A percentile compares a stretch with the other conserved stretches of the same genome.
These are phyloP conservation scores for Asterochloris erici DNA, from an alignment of 139 green algal species.

Conservation along the genomic window DNA sequence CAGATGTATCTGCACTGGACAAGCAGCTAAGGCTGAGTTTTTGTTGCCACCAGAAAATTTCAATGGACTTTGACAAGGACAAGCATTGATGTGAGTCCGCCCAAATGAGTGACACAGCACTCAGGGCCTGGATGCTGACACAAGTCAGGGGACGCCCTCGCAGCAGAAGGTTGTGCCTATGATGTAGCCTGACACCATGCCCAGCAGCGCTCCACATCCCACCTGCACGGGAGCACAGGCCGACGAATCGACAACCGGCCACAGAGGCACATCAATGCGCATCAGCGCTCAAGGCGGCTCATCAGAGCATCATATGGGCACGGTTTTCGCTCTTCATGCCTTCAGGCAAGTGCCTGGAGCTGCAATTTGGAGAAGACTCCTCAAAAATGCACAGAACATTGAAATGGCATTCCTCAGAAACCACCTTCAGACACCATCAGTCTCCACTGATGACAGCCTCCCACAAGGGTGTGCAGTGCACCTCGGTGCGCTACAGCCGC, in stretches of 20 bases:
- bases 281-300: background rate
- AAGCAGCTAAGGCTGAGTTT: too few species aligned
- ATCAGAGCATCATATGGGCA: background rate
- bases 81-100: too few species aligned
- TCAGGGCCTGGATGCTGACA: too few species aligned
- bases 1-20: too few species aligned
- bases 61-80: too few species aligned
- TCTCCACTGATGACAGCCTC: background rate
- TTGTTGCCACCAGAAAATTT: too few species aligned
- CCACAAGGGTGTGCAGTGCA: background rate
- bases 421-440: background rate
- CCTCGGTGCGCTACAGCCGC: background rate
- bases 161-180: background rate
- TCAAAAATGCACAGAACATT: background rate
- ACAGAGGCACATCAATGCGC: background rate
- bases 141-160: too few species aligned
- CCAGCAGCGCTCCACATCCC: constrained; percentile 31
- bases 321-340: background rate
- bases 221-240: constrained; percentile 5
- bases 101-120: too few species aligned
- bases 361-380: background rate
- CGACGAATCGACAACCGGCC: background rate
- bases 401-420: background rate
- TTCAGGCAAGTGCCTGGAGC: too few species aligned
- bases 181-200: constrained; percentile 35